Percentiles rank a stretch among this genome's conserved stretches.
Conservation (phyloP, 371 early-diverging fungal genomes). For the Phascolomyces articulosus region DNA sequence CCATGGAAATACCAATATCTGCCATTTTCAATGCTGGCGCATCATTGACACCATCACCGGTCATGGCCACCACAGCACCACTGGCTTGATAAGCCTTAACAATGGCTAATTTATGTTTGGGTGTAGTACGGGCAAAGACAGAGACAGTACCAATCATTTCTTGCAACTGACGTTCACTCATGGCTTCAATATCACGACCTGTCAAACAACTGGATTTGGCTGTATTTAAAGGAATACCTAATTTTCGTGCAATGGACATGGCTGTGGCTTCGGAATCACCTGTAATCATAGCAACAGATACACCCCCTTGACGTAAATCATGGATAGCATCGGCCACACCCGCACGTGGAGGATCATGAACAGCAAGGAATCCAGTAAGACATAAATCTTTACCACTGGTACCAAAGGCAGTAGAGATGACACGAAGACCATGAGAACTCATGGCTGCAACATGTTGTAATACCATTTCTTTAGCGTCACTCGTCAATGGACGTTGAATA, state of each 20-base stretch:
- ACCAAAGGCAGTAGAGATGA: slow-evolving; percentile 85
- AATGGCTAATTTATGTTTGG: slow-evolving; percentile 89
- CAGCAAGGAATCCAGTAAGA: slow-evolving; percentile 83
- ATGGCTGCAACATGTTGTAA: slow-evolving; percentile 67
- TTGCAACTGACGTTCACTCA: slow-evolving; percentile 68
- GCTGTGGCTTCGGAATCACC: slow-evolving; percentile 90
- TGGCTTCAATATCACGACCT: slow-evolving; percentile 71
- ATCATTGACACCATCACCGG: slow-evolving; percentile 98
- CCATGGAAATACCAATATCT: slow-evolving; percentile 93
- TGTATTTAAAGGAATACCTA: slow-evolving; percentile 72
- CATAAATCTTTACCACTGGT: slow-evolving; percentile 53
- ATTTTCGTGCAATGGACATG: slow-evolving; percentile 74
- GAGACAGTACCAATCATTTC: slow-evolving; percentile 59
- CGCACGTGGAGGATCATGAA: slow-evolving; percentile 86
- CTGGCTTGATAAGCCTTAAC: slow-evolving; percentile 77
- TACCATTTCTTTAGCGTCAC: slow-evolving; percentile 52
- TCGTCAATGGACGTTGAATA: slow-evolving; percentile 41
- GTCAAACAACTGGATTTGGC: slow-evolving; percentile 62
- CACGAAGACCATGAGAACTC: slow-evolving; percentile 85
- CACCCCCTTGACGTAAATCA: slow-evolving; percentile 69
- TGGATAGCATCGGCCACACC: slow-evolving; percentile 70
- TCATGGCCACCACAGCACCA: slow-evolving; percentile 84
- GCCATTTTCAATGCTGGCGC: slow-evolving; percentile 89
- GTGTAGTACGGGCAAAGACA: slow-evolving; percentile 91
- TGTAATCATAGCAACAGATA: slow-evolving; percentile 89